Evolutionary conservation across 306 rosid species (phyloP).

Genomic region (Pueraria montana): DNA sequence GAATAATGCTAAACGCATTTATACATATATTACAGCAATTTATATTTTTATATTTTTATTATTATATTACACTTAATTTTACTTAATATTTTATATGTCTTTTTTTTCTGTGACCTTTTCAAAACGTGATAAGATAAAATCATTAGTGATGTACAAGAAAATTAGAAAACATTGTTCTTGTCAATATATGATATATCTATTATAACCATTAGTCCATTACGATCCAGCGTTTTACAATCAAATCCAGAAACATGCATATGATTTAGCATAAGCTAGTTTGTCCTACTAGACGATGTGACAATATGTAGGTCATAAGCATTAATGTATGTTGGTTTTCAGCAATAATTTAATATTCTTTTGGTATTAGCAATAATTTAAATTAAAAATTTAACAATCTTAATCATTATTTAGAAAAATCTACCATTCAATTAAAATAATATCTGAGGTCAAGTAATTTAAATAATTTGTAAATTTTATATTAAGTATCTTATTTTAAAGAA

Average conservation of each 20-base stretch:
- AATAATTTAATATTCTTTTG: neutral
- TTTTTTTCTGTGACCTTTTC: neutral
- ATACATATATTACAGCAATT: neutral
- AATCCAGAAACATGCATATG: neutral
- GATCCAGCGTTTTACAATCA: neutral
- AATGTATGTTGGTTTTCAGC: neutral
- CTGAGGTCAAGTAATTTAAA: neutral
- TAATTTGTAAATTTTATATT: neutral
- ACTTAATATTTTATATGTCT: neutral
- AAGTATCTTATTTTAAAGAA: neutral
- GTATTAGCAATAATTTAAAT: neutral
- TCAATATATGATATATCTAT: neutral
- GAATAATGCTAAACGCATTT: neutral
- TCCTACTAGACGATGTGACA: slow-evolving; percentile 4
- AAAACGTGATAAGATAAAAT: neutral
- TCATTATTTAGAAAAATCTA: neutral
- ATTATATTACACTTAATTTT: no score
- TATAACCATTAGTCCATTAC: neutral
- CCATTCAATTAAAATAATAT: neutral
- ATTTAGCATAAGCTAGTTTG: slow-evolving; percentile 1
- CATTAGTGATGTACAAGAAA: neutral
- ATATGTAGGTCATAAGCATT: neutral
- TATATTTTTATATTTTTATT: neutral
- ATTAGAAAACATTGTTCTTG: neutral
- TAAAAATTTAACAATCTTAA: neutral